Base-by-base conservation (phyloP, 139 green algal species). In the Haematococcus sp. region DNA sequence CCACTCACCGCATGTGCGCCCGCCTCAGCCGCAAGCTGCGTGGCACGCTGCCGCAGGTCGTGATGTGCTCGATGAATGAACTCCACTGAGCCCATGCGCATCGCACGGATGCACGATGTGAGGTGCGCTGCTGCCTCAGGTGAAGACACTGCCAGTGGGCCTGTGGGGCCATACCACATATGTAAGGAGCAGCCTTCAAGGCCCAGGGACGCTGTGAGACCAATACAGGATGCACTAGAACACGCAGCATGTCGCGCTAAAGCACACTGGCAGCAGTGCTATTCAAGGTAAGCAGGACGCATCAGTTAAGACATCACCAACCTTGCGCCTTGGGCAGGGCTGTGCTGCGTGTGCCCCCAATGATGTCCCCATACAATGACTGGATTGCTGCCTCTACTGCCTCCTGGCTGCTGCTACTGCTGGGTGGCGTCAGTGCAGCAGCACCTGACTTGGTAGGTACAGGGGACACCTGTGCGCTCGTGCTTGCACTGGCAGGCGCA, bases 1-100 rank as follows among this genome's bases (percentile, higher is more conserved):
- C 5, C 19, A 40, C 34, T 58, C 63, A 70, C 63, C 63, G 52
- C 4, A 19, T 70, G 63, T 25, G 33, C 40, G 3, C 19, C 19
- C 1, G 35, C 63, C 35, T 77, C 72, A 2, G 22, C 46, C 31
- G 28, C 46, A 4, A 77, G 61, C 43, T 77, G 72, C 25, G 30
- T 13, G 15, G 44, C 54, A 20, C 72, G 60, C 16, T 66, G 33
- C n/a, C 54, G 22, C 40, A 77, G 15, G 34, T 68, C 72, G 23
- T 60, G 31, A 30, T 77, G 49, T 4, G 72, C 58, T 13, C 72
- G 44, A 30, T 77, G 72, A 19, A 63, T 51, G 44, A 56, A 72
- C 72, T 77, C 59, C 1, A 77, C 33, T 27, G 52, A 23, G 16
- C 49, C 44, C 30, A 67, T 46, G 17, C 63, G 60, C 61, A 77